Evolutionary conservation across 2,329 filamentous ascomycete genomes (phyloP).

Genomic region (Pyricularia grisea): DNA sequence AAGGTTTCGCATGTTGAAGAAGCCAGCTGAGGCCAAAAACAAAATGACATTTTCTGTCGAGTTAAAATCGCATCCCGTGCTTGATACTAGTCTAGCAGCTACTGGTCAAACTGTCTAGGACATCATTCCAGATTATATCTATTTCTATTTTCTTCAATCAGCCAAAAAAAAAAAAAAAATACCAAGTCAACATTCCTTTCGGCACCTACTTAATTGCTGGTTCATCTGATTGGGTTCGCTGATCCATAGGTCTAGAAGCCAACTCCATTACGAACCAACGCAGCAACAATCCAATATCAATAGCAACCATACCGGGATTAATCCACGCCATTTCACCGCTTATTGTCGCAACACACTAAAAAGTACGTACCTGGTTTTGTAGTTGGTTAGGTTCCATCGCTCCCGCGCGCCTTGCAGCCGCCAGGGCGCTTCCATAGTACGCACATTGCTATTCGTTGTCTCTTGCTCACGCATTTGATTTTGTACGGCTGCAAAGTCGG

Average conservation of each 20-base stretch:
- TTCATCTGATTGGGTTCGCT: background rate
- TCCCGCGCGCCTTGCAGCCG: constrained; percentile 1
- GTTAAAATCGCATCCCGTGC: background rate
- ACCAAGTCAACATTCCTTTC: background rate
- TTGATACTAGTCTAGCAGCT: background rate
- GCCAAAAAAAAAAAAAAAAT: background rate
- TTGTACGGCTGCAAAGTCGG: background rate
- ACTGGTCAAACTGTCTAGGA: background rate
- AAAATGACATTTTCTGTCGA: background rate
- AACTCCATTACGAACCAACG: background rate
- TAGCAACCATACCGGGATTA: background rate
- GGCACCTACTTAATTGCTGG: background rate
- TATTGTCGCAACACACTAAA: background rate
- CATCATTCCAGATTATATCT: background rate
- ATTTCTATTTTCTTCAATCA: background rate
- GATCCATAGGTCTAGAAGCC: background rate
- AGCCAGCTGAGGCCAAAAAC: background rate
- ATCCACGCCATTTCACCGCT: background rate
- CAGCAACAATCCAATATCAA: background rate
- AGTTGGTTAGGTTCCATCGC: background rate
- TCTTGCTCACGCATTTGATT: background rate
- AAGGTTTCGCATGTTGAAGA: background rate
- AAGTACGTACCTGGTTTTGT: background rate
- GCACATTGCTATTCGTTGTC: background rate
- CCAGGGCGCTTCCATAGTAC: background rate